Base-by-base conservation (phyloP, 176 grass and related monocot species). In the Puccinellia tenuiflora region DNA sequence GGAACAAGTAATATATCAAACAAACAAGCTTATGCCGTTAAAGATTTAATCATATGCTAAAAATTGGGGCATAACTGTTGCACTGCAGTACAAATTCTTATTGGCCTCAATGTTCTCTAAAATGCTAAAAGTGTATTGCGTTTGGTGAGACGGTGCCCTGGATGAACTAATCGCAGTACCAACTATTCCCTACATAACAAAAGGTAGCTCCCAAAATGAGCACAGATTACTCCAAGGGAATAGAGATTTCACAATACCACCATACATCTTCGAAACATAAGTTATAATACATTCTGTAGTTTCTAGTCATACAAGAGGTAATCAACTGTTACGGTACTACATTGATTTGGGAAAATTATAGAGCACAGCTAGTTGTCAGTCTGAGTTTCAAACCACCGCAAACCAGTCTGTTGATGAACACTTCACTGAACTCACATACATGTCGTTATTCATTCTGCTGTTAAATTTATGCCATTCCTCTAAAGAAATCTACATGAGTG, bases 1-100 rank as follows among this genome's bases (percentile, higher is more conserved):
- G 77, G 60, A 83, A 82, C 22, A 78, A 87, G 75, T 79, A 37
- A 83, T 38, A 86, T 21, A 78, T 77, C 22, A 53, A 73, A 51
- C 13, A 87, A 20, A 53, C 77, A 37, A 38, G 74, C 29, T 73
- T 62, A 70, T 45, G 25, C 24, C 21, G 13, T 50, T 35, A 67
- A 75, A 68, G 12, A 72, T n/a, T 6, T 22, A 66, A 84, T 53
- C 75, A 84, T 17, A 56, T 2, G 35, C 69, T 35, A 55, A 73
- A 81, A 57, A 80, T n/a, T 80, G 43, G 4, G 20, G 54, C 18
- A 50, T 48, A 26, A n/a, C 9, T 57, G 8, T 13, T 14, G 43
- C 73, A 79, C 9, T 59, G 40, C n/a, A 29, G 30, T 67, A 90
- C 21, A 67, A 73, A 74, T 29, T 50, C 82, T 29, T 73, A 73